Base-by-base conservation (phyloP, 495 filamentous ascomycete species). In the Penicillium samsonianum region DNA sequence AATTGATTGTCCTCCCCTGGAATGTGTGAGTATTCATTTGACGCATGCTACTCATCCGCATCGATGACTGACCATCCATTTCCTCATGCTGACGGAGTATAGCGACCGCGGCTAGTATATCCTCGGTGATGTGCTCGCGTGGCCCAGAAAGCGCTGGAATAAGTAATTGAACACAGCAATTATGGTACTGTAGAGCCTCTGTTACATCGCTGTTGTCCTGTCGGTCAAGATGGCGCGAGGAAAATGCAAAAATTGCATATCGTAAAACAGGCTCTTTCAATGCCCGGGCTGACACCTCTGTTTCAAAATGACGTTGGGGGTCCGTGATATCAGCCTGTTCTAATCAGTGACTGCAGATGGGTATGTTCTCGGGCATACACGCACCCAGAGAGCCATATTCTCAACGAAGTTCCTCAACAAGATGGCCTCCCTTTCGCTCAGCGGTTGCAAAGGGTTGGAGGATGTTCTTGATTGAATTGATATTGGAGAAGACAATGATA, bases 301-400 rank as follows among this genome's bases (percentile, higher is more conserved):
- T 44, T 30, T 67, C 66, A 55, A 71, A 69, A 61, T 71, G 68
- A 2, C 66, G 62, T n/a, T 65, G 51, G 1, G 66, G 64, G 26
- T 71, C 68, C 4, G 68, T 69, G 30, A 69, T 69, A 59, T 71
- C 68, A 11, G 66, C 68, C 68, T 71, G 9, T 17, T 26, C 19
- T 8, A 43, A 17, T 22, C 23, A 22, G 11, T 35, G 41, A 14
- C 19, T 16, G 43, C 11, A 14, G 17, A 4, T 12, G 5, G 9
- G 3, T 35, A 44, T 16, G 7, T 16, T 9, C n/a, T n/a, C n/a
- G 25, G 1, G n/a, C 14, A 25, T 19, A 45, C 35, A 50, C 68
- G 16, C 38, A 71, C 68, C 68, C 68, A 71, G 20, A 71, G 45
- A 3, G 68, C 68, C 68, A 71, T 71, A 31, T 69, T 71, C 35